Base-by-base conservation (phyloP, 257 asterid species). In the Penstemon barbatus region DNA sequence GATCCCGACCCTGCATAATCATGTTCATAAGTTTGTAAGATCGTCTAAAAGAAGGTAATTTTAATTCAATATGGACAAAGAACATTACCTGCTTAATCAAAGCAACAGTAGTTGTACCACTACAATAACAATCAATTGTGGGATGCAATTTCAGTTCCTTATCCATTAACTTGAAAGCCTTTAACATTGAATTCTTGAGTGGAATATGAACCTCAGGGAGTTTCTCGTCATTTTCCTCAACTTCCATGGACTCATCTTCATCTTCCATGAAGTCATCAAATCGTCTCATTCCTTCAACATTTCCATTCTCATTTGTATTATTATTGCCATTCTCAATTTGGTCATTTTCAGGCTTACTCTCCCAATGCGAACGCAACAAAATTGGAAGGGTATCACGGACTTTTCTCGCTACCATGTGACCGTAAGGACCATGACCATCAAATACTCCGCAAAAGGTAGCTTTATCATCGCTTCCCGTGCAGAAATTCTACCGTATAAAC, bases 401-500 rank as follows among this genome's bases (percentile, higher is more conserved):
- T 85, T 77, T 93, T 79, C 96, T 86, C 7, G 98, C 95, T 15
- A 88, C 98, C 97, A 90, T 81, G 81, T 93, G 98, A 51, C 97
- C 98, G 65, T 85, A 87, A 44, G 98, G 98, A 54, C 98, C 98
- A 55, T 93, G 98, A 5, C 98, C 98, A 75, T 93, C 98, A 70
- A 88, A 93, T 57, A 93, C 97, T 76, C 97, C 98, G 69, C 98
- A 93, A 63, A 93, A 88, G 0, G 85, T 85, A 38, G 95, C 83
- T 49, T 65, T 77, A 10, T 73, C 64, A 40, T 81, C 84, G 42
- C 78, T 77, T 71, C 89, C 84, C 69, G 85, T 70, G 40, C 85
- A 84, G 78, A 86, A 93, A 79, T 88, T 84, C 98, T 93, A 71
- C 72, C 57, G 81, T 56, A 77, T 71, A 87, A 82, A 86, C 83